Percentiles rank a stretch among this genome's conserved stretches.
Evolutionary conservation across 75 land plant genomes (phyloP).

Genomic region (Chamaecyparis obtusa): DNA sequence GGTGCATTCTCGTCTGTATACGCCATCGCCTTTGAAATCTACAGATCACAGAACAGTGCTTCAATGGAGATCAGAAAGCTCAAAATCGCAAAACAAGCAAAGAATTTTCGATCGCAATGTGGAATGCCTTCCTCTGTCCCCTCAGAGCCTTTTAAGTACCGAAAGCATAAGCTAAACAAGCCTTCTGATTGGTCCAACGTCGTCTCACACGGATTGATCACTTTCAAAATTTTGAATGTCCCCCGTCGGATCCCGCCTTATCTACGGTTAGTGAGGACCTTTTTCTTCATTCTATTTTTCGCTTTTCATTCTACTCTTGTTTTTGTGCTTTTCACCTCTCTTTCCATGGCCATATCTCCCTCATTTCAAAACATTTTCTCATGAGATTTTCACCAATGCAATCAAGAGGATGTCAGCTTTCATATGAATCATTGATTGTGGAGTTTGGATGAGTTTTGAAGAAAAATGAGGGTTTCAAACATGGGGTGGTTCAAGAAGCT

Average conservation of each 20-base stretch:
- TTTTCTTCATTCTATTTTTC: not conserved
- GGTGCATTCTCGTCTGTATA: not conserved
- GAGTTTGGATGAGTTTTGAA: not conserved
- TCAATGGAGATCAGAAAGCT: no score
- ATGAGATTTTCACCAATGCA: not conserved
- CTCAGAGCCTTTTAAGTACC: not conserved
- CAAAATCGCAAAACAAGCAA: not conserved
- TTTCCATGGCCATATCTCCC: not conserved
- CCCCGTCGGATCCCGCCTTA: constrained; percentile 9
- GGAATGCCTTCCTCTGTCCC: not conserved
- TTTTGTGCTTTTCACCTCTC: not conserved
- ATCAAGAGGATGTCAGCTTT: constrained; percentile 1
- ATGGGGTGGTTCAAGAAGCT: not conserved
- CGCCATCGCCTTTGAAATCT: not conserved
- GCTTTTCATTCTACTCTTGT: not conserved
- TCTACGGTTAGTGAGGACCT: constrained; percentile 2
- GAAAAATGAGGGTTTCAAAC: not conserved
- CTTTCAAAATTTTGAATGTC: not conserved
- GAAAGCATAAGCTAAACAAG: not conserved
- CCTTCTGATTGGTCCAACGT: not conserved
- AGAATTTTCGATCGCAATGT: not conserved
- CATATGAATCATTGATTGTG: not conserved
- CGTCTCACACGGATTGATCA: constrained; percentile 2
- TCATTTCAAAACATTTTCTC: not conserved
- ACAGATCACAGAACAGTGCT: not conserved